Evolutionary conservation across 176 grass and related monocot genomes (phyloP), one percentile per base, ranked within the genome.

Genomic region (Echinochloa phyllopogon): DNA sequence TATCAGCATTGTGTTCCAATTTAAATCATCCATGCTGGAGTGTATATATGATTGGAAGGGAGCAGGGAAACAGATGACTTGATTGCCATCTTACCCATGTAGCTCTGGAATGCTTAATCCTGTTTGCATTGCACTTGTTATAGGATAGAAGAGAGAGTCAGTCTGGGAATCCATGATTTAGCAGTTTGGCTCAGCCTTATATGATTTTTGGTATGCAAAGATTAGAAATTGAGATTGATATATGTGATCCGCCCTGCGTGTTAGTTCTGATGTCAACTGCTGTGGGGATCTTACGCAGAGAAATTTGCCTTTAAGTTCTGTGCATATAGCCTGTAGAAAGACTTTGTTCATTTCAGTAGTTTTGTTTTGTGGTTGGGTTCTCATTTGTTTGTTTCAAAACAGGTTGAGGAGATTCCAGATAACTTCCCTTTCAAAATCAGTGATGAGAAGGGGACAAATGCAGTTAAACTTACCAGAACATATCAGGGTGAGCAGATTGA

Each of bases 341-440:
- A 76, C 10, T 44, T 65, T 79, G 17, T 66, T 74, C 0, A 41
- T 59, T n/a, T 56, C 61, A 4, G 16, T 43, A 41, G 10, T 67
- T 56, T 69, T 69, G 10, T 20, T 23, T 25, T 50, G 51, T 48
- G 5, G 25, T 16, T 47, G 21, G 41, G 62, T 8, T 39, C 82
- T 90, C 38, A 82, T 65, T 37, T 69, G 11, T 36, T 79, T 8
- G 0, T 75, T 27, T 23, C 50, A 77, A 55, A 83, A 72, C 86
- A 95, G 93, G 88, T 90, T 16, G 89, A 99, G 58, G 89, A 94
- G 70, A 81, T 91, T 59, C 96, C 96, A 13, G 84, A 84, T 2
- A 80, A 86, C 12, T 96, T 99, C 71, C 96, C 94, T 65, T 99
- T 99, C 60, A 85, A 96, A 78, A 94, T 99, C 72, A 47, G 24